Percentiles rank a stretch among this genome's conserved stretches.
Evolutionary conservation across 2,329 filamentous ascomycete species (phyloP).

Genomic region (Ceratocystis cacaofunesta): DNA sequence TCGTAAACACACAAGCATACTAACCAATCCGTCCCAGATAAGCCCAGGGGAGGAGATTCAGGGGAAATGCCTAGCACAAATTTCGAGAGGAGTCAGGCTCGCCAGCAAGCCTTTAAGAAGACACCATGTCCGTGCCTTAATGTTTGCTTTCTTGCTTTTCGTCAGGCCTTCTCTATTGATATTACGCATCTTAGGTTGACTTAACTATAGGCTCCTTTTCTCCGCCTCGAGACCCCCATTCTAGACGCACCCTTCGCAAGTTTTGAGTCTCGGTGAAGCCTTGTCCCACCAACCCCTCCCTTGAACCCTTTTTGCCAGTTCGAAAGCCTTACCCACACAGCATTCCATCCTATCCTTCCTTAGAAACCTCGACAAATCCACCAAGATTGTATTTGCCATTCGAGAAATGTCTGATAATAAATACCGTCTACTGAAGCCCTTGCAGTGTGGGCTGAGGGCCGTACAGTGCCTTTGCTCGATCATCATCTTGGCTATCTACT

Average conservation of each 20-base stretch:
- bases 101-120: neutral
- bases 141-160: neutral
- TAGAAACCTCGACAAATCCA: neutral
- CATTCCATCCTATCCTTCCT: neutral
- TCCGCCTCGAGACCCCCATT: neutral
- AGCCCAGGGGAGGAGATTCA: neutral
- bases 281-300: neutral
- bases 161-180: no score
- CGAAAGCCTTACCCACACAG: neutral
- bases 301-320: neutral
- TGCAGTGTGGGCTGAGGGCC: constrained; percentile 56
- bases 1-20: neutral
- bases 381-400: neutral
- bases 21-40: neutral
- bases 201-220: neutral
- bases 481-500: constrained; percentile 64
- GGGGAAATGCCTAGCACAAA: neutral
- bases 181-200: neutral
- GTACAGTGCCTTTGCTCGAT: constrained; percentile 59
- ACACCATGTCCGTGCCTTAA: neutral
- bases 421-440: constrained; percentile 39
- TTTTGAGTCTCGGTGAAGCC: neutral
- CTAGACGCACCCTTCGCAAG: neutral
- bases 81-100: neutral
- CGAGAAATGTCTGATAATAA: constrained; percentile 8